Evolutionary conservation across 176 grass and related monocot species (phyloP), one percentile per base, ranked within the genome.

Genomic region (sorghum (Sorghum bicolor)): DNA sequence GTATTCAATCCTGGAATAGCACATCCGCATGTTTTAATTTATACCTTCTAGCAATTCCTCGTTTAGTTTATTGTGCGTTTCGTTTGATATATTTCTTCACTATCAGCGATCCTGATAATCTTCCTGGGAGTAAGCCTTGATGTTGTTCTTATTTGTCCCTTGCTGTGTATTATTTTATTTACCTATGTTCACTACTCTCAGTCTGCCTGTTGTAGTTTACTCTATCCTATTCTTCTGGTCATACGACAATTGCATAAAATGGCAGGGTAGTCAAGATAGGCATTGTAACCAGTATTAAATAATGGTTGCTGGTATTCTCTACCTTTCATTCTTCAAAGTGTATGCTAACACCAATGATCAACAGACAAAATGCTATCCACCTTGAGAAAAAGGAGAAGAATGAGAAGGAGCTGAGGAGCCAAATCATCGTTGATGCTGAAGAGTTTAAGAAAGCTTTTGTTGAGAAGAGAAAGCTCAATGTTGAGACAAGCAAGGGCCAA

Each of bases 351-450:
- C 32, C 29, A 48, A 36, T 67, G 71, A 2, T 86, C 30, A 67
- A 84, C 91, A 96, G 94, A 37, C 86, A 96, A 87, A 96, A 96
- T 89, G 78, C 86, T 41, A 85, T 93, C 41, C 84, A 89, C 57
- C 71, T 96, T 25, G 94, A 96, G 84, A 88, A 96, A 26, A 96
- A 96, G 73, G 94, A 96, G 88, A 91, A 89, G 72, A 44, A 96
- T 0, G 94, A 96, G 63, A 91, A 96, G 88, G 91, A 93, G 67
- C 73, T 77, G 80, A 88, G 88, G 87, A 92, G 74, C 67, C 88
- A 91, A 75, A 96, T 96, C 61, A 76, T 96, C 48, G 48, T 96
- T 50, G 94, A 89, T 29, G 83, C 94, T 15, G 72, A 93, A 62
- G 90, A 93, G 14, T 96, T 84, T 70, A 93, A 93, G 86, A 68